A percentile compares a stretch with the other conserved stretches of the same genome.
Conservation (phyloP, 225 moss, liverwort and hornwort species). For the Polytrichum formosum region DNA sequence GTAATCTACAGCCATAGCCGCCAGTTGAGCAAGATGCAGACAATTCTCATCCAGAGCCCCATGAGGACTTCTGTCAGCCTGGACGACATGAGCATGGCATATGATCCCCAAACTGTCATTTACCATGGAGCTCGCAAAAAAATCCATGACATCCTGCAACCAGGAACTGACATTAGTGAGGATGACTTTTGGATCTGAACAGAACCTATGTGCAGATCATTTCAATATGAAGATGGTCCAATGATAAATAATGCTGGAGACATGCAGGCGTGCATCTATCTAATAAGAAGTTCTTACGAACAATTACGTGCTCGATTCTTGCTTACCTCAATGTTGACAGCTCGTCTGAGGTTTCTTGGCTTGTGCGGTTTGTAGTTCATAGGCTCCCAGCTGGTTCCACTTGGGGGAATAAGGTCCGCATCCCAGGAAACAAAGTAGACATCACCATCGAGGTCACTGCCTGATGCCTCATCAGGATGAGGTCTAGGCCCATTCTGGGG, state of each 20-base stretch:
- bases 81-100: conserved; percentile 83
- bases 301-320: not conserved
- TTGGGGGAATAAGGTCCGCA: conserved; percentile 61
- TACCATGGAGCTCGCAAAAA: conserved; percentile 70
- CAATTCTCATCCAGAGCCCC: conserved; percentile 77
- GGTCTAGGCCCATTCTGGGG: conserved; percentile 81
- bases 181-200: not conserved
- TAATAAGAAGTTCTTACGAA: no score
- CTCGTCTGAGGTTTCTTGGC: conserved; percentile 4
- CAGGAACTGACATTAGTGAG: conserved; percentile 4
- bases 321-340: conserved; percentile 53
- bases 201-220: not conserved
- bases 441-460: conserved; percentile 94
- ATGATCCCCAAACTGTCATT: conserved; percentile 82
- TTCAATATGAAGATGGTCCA: not conserved
- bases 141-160: conserved; percentile 75
- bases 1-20: conserved; percentile 84
- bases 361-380: conserved; percentile 49
- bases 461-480: conserved; percentile 90
- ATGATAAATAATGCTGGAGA: not conserved
- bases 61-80: conserved; percentile 59
- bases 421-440: conserved; percentile 89
- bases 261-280: not conserved
- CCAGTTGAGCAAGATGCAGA: conserved; percentile 55
- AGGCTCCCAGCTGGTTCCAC: conserved; percentile 61